Evolutionary conservation across 2,329 filamentous ascomycete genomes (phyloP), one percentile per base, ranked within the genome.

Genomic region (Nemania bipapillata): DNA sequence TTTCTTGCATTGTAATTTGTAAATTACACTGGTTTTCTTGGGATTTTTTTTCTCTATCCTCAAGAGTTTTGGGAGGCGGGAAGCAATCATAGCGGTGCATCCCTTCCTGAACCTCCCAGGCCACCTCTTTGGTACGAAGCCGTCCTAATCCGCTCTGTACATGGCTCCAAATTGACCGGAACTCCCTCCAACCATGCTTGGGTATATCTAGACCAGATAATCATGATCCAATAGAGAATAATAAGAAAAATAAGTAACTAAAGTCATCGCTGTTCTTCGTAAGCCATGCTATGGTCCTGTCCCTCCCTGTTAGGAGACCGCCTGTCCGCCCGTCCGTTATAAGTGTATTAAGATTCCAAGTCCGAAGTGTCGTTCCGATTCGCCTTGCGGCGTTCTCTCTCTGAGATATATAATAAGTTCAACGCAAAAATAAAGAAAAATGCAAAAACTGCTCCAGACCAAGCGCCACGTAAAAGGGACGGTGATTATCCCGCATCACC

Each of bases 401-500:
- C 68, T 76, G 70, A 66, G 72, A 73, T 75, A 68, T 76, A 75
- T 75, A 73, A 74, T 69, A 49, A 69, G 70, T 68, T 64, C 63
- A 68, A 68, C 74, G 70, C 68, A 42, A 69, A 73, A 73, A 72
- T 72, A 72, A 68, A 74, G 71, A 62, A 35, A 47, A 62, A 52
- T 17, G 72, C 62, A 70, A 73, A 71, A 40, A 55, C 73, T 54
- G n/a, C 65, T 52, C 58, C 63, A 74, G 60, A 65, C 67, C 70
- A 70, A 73, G 63, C 63, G 66, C 66, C 70, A 71, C 72, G 72
- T 66, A 73, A 72, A 77, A 74, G 75, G 77, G 73, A 75, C 65
- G 75, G 77, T 75, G 77, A 81, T 70, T 80, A 77, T 75, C 79
- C 80, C 74, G 79, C 76, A 79, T 80, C 77, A 77, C 78, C 74